Conservation (phyloP, 345 rosid species). For the Dipteronia sinensis region DNA sequence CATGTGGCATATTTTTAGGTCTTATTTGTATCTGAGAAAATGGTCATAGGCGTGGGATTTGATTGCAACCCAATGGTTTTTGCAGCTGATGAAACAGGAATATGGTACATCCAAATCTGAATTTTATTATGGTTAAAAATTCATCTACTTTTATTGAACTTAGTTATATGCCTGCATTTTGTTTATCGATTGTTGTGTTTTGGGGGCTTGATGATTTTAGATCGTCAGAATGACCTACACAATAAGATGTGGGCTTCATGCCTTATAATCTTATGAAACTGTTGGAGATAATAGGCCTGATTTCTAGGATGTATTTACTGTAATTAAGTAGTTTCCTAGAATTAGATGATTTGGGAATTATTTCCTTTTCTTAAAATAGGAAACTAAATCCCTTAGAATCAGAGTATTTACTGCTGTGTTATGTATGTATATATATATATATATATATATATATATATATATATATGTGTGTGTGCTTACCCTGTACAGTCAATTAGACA, state of each 20-base stretch:
- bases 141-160: background rate
- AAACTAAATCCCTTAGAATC: too few species aligned
- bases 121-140: background rate
- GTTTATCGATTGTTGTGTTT: background rate
- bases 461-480: too few species aligned
- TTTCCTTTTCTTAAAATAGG: too few species aligned
- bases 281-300: too few species aligned
- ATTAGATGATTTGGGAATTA: too few species aligned
- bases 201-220: background rate
- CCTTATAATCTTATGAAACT: background rate
- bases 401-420: too few species aligned
- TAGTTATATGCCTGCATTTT: background rate
- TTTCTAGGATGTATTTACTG: too few species aligned
- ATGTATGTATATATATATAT: too few species aligned
- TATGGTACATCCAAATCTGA: constrained; percentile 58
- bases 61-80: constrained; percentile 96
- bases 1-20: constrained; percentile 50
- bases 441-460: too few species aligned
- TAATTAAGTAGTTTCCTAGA: too few species aligned
- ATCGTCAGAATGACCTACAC: too few species aligned
- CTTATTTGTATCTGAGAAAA: constrained; percentile 86
- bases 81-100: constrained; percentile 95
- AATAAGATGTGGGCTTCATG: background rate
- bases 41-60: constrained; percentile 91
- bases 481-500: too few species aligned